A percentile compares a stretch with the other conserved stretches of the same genome.
Evolutionary conservation across 768 basidiomycete species (phyloP).

Genomic region (Pulveroboletus ravenelii): DNA sequence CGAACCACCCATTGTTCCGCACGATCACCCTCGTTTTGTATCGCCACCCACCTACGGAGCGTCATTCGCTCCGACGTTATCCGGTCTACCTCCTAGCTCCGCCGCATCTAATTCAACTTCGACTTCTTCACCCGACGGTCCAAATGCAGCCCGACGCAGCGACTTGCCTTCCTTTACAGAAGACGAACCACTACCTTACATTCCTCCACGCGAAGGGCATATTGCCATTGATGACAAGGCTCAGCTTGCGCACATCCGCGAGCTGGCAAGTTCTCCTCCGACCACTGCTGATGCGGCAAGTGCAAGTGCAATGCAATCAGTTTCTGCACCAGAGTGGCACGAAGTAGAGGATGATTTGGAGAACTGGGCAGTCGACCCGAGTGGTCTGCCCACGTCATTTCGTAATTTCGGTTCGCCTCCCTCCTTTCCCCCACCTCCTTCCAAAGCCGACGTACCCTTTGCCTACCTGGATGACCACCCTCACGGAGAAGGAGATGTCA

Average conservation of each 20-base stretch:
- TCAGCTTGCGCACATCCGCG: conserved; percentile 48
- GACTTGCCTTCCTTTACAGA: conserved; percentile 1
- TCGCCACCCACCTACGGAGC: conserved; percentile 46
- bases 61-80: conserved; percentile 19
- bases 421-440: conserved; percentile 32
- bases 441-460: conserved; percentile 40
- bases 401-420: conserved; percentile 9
- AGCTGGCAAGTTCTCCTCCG: conserved; percentile 52
- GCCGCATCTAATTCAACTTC: conserved; percentile 3
- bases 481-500: conserved; percentile 29
- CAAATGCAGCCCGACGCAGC: conserved; percentile 4
- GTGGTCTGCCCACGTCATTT: conserved; percentile 5
- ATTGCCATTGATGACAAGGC: conserved; percentile 64
- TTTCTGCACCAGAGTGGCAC: conserved; percentile 51
- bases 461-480: conserved; percentile 33
- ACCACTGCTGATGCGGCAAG: conserved; percentile 8
- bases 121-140: conserved; percentile 10
- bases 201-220: conserved; percentile 43
- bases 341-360: conserved; percentile 44
- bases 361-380: conserved; percentile 6
- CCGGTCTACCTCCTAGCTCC: conserved; percentile 3
- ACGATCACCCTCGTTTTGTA: conserved; percentile 19
- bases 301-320: conserved; percentile 17
- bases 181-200: conserved; percentile 27
- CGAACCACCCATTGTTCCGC: conserved; percentile 2